Evolutionary conservation across 208 protist genomes (phyloP).

Genomic region (Strigomonas galati): DNA sequence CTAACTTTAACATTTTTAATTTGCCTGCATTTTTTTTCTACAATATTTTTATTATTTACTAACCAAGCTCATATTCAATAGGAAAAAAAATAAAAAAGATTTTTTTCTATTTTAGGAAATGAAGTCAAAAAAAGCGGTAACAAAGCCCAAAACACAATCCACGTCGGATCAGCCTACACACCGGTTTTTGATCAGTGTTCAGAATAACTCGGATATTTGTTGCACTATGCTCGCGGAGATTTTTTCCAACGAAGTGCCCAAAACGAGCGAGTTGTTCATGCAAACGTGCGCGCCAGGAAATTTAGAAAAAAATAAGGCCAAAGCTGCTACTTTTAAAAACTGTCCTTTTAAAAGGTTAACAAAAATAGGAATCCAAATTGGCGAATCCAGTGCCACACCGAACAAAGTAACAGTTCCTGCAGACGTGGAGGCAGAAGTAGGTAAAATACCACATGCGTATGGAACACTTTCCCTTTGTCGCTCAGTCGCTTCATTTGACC

Average conservation of each 20-base stretch:
- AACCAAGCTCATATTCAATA: background rate
- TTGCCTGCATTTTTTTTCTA: conserved; percentile 10
- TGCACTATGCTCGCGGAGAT: background rate
- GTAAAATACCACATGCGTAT: conserved; percentile 38
- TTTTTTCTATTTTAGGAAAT: conserved; percentile 14
- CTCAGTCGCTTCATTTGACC: conserved; percentile 47
- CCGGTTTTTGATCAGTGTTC: conserved; percentile 29
- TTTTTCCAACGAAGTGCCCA: conserved; percentile 34
- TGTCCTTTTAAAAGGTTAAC: conserved; percentile 60
- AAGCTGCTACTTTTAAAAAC: conserved; percentile 54
- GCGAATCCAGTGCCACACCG: conserved; percentile 34
- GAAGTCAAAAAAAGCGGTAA: conserved; percentile 20
- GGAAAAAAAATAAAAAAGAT: background rate
- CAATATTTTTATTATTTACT: conserved; percentile 11
- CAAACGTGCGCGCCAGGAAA: conserved; percentile 34
- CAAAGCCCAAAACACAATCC: conserved; percentile 24
- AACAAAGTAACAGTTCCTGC: conserved; percentile 14
- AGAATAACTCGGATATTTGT: conserved; percentile 20
- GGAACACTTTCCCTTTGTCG: conserved; percentile 72
- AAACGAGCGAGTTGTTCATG: conserved; percentile 68
- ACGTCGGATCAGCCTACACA: conserved; percentile 12
- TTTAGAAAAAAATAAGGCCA: conserved; percentile 50
- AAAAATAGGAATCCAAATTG: conserved; percentile 68
- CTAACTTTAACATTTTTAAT: conserved; percentile 3
- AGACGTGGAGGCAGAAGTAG: conserved; percentile 64